Evolutionary conservation across 2,329 filamentous ascomycete genomes (phyloP).

Genomic region (Calonectria crousiana): DNA sequence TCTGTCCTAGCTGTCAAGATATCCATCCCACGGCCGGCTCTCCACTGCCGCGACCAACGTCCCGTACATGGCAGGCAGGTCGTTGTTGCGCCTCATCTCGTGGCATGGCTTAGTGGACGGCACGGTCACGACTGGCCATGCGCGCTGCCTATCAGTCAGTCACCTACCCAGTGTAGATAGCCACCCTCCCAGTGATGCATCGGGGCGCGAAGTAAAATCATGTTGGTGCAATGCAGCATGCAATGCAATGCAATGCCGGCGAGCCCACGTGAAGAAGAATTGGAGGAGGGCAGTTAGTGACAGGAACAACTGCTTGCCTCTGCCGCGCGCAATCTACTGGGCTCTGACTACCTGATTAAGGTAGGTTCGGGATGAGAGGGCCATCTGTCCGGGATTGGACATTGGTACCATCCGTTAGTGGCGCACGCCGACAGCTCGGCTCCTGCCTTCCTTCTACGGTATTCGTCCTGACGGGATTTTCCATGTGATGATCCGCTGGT

Average conservation of each 20-base stretch:
- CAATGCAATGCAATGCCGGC: conserved; percentile 15
- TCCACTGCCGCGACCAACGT: conserved; percentile 15
- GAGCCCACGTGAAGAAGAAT: background rate
- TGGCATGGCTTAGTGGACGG: conserved; percentile 4
- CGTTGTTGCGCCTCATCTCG: conserved; percentile 2
- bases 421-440: conserved; percentile 3
- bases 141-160: background rate
- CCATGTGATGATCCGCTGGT: conserved; percentile 7
- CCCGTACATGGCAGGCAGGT: conserved; percentile 6
- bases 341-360: conserved; percentile 14
- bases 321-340: background rate
- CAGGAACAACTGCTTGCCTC: background rate
- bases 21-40: conserved; percentile 3
- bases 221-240: background rate
- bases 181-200: background rate
- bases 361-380: conserved; percentile 5
- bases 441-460: conserved; percentile 3
- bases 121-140: background rate
- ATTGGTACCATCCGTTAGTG: background rate
- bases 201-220: background rate
- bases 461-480: background rate
- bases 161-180: background rate
- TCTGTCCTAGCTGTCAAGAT: conserved; percentile 4
- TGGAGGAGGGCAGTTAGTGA: background rate
- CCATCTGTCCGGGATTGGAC: background rate